A percentile compares a stretch with the other conserved stretches of the same genome.
These are phyloP conservation scores for Lunularia cruciata DNA, from an alignment of 225 moss, liverwort and hornwort species.

Conservation along the genomic window DNA sequence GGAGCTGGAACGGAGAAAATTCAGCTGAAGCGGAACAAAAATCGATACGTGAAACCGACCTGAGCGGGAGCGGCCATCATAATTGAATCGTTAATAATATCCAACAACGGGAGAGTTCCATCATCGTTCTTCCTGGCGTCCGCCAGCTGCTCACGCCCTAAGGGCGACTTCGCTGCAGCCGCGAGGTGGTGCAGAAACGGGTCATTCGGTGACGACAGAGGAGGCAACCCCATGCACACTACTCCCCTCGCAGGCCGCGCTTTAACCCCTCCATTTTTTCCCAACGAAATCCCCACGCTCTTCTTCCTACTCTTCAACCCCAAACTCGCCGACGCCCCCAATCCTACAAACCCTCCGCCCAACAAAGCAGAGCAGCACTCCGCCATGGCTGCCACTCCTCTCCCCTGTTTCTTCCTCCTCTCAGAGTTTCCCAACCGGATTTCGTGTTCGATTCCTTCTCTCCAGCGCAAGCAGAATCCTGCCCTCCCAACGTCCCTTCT, in stretches of 20 bases:
- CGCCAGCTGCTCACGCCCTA: constrained; percentile 83
- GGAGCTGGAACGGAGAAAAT: too few relatives aligned
- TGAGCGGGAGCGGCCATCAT: constrained; percentile 99
- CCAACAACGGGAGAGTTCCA: constrained; percentile 74
- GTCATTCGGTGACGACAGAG: constrained; percentile 64
- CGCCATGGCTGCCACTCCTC: constrained; percentile 34
- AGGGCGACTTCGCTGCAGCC: constrained; percentile 72
- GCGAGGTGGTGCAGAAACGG: constrained; percentile 88
- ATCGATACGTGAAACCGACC: constrained; percentile 36
- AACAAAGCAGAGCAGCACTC: constrained; percentile 35
- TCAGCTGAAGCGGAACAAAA: too few relatives aligned
- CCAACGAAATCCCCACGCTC: neutral
- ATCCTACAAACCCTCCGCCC: constrained; percentile 31
- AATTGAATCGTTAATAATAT: constrained; percentile 64
- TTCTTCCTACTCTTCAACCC: neutral
- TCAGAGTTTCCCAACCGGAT: too few relatives aligned
- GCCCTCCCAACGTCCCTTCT: neutral
- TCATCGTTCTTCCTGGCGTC: constrained; percentile 63
- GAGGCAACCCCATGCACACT: constrained; percentile 67
- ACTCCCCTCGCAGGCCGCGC: constrained; percentile 44
- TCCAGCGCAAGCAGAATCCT: neutral
- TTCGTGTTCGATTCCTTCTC: neutral
- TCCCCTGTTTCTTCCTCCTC: constrained; percentile 1
- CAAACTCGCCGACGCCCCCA: constrained; percentile 11
- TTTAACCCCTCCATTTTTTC: neutral